Base-by-base conservation (phyloP, 2,329 filamentous ascomycete genomes). In the Beauveria scarabaeidicola region DNA sequence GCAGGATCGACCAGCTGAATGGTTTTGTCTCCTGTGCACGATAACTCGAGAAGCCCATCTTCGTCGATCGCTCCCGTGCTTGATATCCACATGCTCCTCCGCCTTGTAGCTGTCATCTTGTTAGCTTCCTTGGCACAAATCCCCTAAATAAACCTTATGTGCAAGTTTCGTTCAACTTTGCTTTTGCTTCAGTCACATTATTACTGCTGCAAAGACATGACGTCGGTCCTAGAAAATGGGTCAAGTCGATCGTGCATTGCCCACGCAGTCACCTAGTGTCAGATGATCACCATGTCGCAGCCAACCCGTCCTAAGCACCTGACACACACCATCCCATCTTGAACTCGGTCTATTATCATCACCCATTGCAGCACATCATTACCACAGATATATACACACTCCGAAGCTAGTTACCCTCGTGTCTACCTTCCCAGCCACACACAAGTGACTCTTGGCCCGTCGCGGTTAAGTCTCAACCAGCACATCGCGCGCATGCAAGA, bases 221-320 rank as follows among this genome's bases (percentile, higher is more conserved):
- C 23, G 48, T 50, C 40, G 40, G 13, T 3, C 29, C 19, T 46
- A 29, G 48, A 27, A 46, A 23, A 21, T 29, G 15, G 47, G 25
- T 15, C 5, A 25, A 27, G 47, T 23, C 13, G n/a, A 58, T 58
- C 38, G 44, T 51, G 21, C 55, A 32, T 29, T 19, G 46, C 27
- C 47, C 47, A 46, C 25, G 47, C 53, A 52, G 47, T 53, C 29
- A 53, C 29, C 48, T 53, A 17, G 46, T 19, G 25, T 61, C 59
- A 61, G 21, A 57, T 61, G 59, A 61, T 41, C 53, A 57, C 48
- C 19, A 40, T 19, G 47, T 52, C n/a, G 43, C 59, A 58, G 25
- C 47, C 32, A 46, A 51, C 10, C 25, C 19, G 21, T 25, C 21
- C 3, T 15, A 17, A 27, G 19, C 57, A 59, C 57, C 43, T 59